Conservation (phyloP, 1,284 basidiomycete genomes). For the Violaceomyces palustris region DNA sequence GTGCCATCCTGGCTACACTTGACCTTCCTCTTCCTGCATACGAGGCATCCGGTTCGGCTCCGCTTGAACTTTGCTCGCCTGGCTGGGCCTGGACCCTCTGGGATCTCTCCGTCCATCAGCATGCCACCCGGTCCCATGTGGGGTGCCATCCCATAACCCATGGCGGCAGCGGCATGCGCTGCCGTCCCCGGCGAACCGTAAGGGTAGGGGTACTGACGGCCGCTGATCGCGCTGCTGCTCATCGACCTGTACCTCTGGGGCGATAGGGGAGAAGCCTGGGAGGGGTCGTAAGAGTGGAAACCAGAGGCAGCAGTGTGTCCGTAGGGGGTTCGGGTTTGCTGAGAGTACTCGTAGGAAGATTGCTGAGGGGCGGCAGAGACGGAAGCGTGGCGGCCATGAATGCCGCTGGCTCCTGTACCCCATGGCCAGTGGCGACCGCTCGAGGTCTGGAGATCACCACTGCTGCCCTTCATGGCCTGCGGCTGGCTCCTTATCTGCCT, state of each 20-base stretch:
- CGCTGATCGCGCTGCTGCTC: slow-evolving; percentile 28
- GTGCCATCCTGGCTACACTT: slow-evolving; percentile 46
- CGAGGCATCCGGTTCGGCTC: slow-evolving; percentile 39
- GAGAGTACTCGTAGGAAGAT: slow-evolving; percentile 27
- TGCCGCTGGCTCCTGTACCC: slow-evolving; percentile 12
- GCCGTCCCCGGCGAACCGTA: slow-evolving; percentile 24
- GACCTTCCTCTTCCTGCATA: slow-evolving; percentile 47
- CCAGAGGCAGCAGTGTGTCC: too few species aligned
- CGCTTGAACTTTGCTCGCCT: slow-evolving; percentile 45
- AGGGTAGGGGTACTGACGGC: slow-evolving; percentile 21
- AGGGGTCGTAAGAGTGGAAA: slow-evolving; percentile 27
- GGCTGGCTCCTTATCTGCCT: slow-evolving; percentile 25
- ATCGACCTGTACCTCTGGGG: slow-evolving; percentile 30
- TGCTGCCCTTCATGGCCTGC: too few species aligned
- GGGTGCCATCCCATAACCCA: slow-evolving; percentile 28
- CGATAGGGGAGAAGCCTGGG: slow-evolving; percentile 22
- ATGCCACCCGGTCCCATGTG: slow-evolving; percentile 19
- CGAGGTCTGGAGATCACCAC: too few species aligned
- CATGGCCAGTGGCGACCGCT: slow-evolving; percentile 34
- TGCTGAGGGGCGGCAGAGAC: slow-evolving; percentile 25
- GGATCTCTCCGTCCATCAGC: slow-evolving; percentile 24
- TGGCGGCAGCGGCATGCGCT: slow-evolving; percentile 19
- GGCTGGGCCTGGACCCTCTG: slow-evolving; percentile 28
- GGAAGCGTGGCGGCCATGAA: slow-evolving; percentile 29
- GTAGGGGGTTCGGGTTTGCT: not conserved